Conservation (phyloP, 352 stramenopile genomes). For the Phytophthora fragariaefolia region DNA sequence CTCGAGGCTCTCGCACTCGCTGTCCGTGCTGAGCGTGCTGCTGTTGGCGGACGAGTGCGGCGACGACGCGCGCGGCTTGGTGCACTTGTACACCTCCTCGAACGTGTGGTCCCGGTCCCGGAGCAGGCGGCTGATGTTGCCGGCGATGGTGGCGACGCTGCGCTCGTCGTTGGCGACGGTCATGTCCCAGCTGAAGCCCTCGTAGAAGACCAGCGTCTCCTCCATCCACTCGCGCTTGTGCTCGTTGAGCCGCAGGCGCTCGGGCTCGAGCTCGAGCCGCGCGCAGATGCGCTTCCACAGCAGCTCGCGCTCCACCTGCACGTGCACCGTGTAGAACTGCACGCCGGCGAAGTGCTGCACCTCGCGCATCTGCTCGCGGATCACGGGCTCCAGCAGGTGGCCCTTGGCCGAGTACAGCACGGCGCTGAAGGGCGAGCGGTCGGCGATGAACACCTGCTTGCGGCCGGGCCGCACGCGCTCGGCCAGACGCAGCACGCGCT, state of each 20-base stretch:
- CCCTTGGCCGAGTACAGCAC: conserved; percentile 84
- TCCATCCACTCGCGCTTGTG: conserved; percentile 90
- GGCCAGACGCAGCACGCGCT: conserved; percentile 81
- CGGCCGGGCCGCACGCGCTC: conserved; percentile 48
- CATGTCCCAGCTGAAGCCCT: conserved; percentile 81
- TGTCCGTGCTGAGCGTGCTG: conserved; percentile 73
- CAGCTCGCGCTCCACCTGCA: conserved; percentile 76
- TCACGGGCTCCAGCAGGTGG: conserved; percentile 79
- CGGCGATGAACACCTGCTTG: conserved; percentile 81
- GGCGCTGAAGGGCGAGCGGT: conserved; percentile 86
- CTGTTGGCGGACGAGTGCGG: conserved; percentile 42
- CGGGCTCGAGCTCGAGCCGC: conserved; percentile 69
- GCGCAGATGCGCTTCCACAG: conserved; percentile 80
- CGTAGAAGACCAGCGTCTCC: conserved; percentile 81
- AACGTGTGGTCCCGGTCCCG: conserved; percentile 70
- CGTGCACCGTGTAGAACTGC: conserved; percentile 87
- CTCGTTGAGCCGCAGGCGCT: conserved; percentile 82
- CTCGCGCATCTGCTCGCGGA: conserved; percentile 84
- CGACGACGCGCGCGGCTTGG: conserved; percentile 37
- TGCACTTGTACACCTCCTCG: conserved; percentile 64
- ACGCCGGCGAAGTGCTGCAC: conserved; percentile 76
- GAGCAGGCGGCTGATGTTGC: conserved; percentile 58
- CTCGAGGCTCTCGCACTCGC: conserved; percentile 66
- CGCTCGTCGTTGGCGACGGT: conserved; percentile 69
- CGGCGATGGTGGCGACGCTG: conserved; percentile 59